Conservation (phyloP, 75 land plant species). For the Picea glauca region DNA sequence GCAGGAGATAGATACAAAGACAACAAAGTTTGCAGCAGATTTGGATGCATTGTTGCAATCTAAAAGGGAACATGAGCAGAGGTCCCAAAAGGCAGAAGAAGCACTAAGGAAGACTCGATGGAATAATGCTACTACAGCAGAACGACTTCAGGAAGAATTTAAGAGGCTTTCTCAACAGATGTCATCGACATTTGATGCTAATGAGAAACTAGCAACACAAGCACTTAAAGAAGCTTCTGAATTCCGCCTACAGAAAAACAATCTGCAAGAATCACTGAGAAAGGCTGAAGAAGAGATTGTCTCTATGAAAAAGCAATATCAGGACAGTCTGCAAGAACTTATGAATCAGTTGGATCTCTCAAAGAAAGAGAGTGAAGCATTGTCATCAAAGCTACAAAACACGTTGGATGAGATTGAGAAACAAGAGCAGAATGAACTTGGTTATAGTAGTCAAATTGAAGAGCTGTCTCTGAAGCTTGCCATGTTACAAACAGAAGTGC, state of each 20-base stretch:
- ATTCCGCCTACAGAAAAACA: constrained; percentile 33
- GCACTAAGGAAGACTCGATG: constrained; percentile 44
- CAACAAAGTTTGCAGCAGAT: constrained; percentile 51
- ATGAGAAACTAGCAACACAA: constrained; percentile 59
- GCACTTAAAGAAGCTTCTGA: constrained; percentile 55
- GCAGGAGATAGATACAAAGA: constrained; percentile 52
- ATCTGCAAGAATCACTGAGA: constrained; percentile 39
- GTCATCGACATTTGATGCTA: constrained; percentile 51
- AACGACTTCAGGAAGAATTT: constrained; percentile 67
- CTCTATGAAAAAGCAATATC: constrained; percentile 32
- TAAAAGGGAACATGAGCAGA: constrained; percentile 65
- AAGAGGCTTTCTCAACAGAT: constrained; percentile 50
- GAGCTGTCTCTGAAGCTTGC: constrained; percentile 15
- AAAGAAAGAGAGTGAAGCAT: constrained; percentile 25
- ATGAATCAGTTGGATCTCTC: constrained; percentile 20
- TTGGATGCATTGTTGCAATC: constrained; percentile 30
- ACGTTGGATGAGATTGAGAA: constrained; percentile 34
- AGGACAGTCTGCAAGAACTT: constrained; percentile 27
- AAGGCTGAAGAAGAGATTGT: constrained; percentile 38
- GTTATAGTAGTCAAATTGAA: not conserved
- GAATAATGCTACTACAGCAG: constrained; percentile 55
- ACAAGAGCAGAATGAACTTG: constrained; percentile 23
- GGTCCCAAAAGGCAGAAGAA: constrained; percentile 68
- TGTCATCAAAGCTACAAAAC: constrained; percentile 26
- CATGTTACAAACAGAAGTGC: constrained; percentile 25